These are phyloP conservation scores for Serendipita sp. DNA, from an alignment of 768 basidiomycete species.

Conservation along the genomic window DNA sequence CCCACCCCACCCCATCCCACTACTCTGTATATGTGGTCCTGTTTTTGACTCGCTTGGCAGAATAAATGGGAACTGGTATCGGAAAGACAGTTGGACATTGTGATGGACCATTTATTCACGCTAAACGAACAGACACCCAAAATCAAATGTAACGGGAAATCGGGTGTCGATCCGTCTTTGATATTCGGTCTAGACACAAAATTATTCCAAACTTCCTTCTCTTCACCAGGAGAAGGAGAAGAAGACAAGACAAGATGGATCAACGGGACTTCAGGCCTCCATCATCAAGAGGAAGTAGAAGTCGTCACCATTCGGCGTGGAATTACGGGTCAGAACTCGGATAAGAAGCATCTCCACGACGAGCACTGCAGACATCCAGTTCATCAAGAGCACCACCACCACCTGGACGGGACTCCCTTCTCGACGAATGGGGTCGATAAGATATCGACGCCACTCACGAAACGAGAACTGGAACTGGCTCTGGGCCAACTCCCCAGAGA, in stretches of 20 bases:
- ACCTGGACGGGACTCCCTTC: background rate
- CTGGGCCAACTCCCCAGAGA: conserved; percentile 47
- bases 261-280: conserved; percentile 12
- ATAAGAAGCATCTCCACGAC: background rate
- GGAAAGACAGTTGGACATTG: conserved; percentile 61
- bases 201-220: conserved; percentile 32
- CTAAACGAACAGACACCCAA: conserved; percentile 85
- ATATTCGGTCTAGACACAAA: conserved; percentile 86
- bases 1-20: background rate
- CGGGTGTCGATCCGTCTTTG: conserved; percentile 57
- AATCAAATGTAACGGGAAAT: conserved; percentile 45
- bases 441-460: background rate
- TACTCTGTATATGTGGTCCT: background rate
- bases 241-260: conserved; percentile 10
- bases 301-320: conserved; percentile 49
- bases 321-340: conserved; percentile 11
- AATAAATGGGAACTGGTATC: conserved; percentile 73
- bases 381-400: background rate
- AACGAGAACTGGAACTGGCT: conserved; percentile 26
- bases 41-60: conserved; percentile 20
- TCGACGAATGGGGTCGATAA: background rate
- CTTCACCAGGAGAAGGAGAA: background rate
- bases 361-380: background rate
- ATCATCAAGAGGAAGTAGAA: conserved; percentile 75
- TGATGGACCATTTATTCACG: conserved; percentile 75